These are phyloP conservation scores for Solanum pimpinellifolium DNA, from an alignment of 257 asterid species.

Conservation along the genomic window DNA sequence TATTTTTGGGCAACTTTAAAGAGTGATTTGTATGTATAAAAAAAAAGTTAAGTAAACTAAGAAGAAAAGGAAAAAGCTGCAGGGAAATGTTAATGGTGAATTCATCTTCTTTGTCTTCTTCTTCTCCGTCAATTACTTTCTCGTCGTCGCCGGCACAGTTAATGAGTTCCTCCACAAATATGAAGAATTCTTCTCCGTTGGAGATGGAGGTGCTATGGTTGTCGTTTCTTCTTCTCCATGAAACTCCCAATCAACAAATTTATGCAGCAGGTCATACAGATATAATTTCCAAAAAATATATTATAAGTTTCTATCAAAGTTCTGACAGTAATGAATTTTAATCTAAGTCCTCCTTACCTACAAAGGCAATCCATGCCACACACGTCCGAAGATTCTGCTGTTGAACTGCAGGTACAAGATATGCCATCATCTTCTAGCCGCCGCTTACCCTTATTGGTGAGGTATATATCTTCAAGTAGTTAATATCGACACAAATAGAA, in stretches of 20 bases:
- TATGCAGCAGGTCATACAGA: background rate
- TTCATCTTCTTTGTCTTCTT: background rate
- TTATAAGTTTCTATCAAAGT: background rate
- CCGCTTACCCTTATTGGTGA: slow-evolving; percentile 68
- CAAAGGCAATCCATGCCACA: slow-evolving; percentile 88
- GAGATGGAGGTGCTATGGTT: background rate
- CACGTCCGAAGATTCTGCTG: slow-evolving; percentile 54
- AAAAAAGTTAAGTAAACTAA: no score
- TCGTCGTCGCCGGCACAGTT: background rate
- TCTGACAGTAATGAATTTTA: background rate
- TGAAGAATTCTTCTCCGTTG: background rate
- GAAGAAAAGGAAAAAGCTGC: background rate
- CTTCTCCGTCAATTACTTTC: background rate
- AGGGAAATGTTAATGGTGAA: background rate
- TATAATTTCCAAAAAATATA: background rate
- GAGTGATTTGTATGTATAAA: background rate
- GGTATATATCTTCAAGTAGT: slow-evolving; percentile 58
- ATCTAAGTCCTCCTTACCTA: slow-evolving; percentile 38
- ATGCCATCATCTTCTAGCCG: slow-evolving; percentile 85
- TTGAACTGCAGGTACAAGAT: slow-evolving; percentile 72
- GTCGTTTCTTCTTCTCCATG: background rate
- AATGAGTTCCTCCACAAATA: background rate
- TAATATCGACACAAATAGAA: slow-evolving; percentile 20
- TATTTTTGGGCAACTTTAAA: background rate
- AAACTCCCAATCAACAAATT: background rate